Base-by-base conservation (phyloP, 331 rosid species). In the Rosa hybrid region DNA sequence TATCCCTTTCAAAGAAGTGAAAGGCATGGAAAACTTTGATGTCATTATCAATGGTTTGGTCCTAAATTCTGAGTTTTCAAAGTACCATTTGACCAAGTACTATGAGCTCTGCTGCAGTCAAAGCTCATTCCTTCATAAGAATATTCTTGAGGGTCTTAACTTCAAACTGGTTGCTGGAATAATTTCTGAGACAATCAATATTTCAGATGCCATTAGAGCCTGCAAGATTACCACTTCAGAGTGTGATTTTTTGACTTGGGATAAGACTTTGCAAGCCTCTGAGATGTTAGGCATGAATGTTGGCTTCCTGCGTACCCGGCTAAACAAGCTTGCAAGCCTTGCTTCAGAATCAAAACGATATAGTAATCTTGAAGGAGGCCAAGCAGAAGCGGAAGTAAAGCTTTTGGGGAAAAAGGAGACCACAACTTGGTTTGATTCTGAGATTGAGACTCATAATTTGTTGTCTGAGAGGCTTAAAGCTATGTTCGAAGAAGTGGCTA, bases 171-270 rank as follows among this genome's bases (percentile, higher is more conserved):
- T 82, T 4, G 80, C 86, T 25, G 94, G 94, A 79, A 85, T 86
- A n/a, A 90, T 92, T 23, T 78, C 78, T 14, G 91, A 92, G 86
- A 89, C 89, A 2, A 76, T 85, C 57, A 87, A 83, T 65, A 85
- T 90, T 59, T 90, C 90, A 4, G 92, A 90, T 71, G 97, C 83
- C 83, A 87, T 92, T 50, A 84, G 79, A 82, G 86, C 77, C 50
- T 76, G 90, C 91, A 83, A 86, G 51, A 63, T 83, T 27, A 78
- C 81, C 60, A 92, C 83, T 59, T 68, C 86, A 17, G 38, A 67
- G 17, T 82, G 75, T 3, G 53, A 77, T 27, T 81, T 89, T 34
- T 41, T 54, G 4, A 72, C 68, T 4, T 92, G 97, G 93, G 83
- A 77, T 49, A 82, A 67, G 81, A 90, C 90, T 44, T 63, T 90